Evolutionary conservation across 768 basidiomycete species (phyloP), one percentile per base, ranked within the genome.

Genomic region (Cytidiella melzeri): DNA sequence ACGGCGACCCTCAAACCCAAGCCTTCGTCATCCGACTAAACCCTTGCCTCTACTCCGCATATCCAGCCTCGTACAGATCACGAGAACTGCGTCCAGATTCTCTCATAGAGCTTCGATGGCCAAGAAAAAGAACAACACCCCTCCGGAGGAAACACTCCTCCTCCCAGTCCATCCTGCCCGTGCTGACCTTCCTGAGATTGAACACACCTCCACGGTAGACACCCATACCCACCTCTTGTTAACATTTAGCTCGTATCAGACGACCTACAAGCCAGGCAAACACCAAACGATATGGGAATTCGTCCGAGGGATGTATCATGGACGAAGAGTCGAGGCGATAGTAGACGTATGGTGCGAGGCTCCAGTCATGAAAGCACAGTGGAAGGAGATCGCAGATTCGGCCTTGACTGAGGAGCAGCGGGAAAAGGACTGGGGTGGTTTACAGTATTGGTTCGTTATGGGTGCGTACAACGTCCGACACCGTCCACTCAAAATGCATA

Each of bases 301-400:
- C 55, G 76, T 85, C 4, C 73, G 74, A 2, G 81, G 70, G 13
- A 61, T 87, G 59, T 88, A 85, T 57, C 64, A 59, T 1, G 77
- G 67, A 9, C 74, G 75, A 24, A 74, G 74, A 30, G 79, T 91
- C 3, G 69, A 78, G 45, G 75, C 81, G 4, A 73, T 92, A 46
- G 80, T 93, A 5, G 91, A 93, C 56, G 91, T 93, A 2, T 93
- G 87, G 84, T 93, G 91, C 56, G 91, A 92, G 59, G 85, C 84
- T 0, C 85, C 89, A 0, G 79, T 88, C 12, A 69, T 69, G 52
- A 67, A 54, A 27, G 52, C 47, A 1, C 18, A 70, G 5, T 91
- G 87, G 87, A 77, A 70, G 56, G 83, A 83, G 52, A 70, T 87
- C 39, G 89, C 89, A 1, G 84, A 89, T 63, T 79, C 82, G 1